Base-by-base conservation (phyloP, 768 basidiomycete species). In the Amanita pallidorosea region DNA sequence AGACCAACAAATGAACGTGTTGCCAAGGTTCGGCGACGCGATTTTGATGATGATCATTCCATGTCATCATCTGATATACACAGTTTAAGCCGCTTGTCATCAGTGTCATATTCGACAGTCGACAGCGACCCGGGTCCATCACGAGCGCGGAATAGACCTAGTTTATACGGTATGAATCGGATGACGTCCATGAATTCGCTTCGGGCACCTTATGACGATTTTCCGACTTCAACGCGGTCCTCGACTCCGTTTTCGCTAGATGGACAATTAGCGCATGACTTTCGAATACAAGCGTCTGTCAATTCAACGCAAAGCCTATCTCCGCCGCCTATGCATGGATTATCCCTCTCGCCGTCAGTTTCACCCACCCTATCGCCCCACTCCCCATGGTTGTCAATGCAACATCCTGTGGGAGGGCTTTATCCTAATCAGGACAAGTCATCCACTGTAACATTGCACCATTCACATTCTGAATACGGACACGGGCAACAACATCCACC, bases 11-110 rank as follows among this genome's bases (percentile, higher is more conserved):
- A 66, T 49, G 84, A 86, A 61, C 76, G 83, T 22, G 64, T 84
- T 61, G 68, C 76, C 49, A 93, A 93, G 71, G 85, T 80, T 54
- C 78, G 90, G 55, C 77, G 86, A 61, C 71, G 87, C 61, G 88
- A 91, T 58, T 85, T 77, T 57, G 91, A 94, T 66, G 91, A 92
- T 61, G 90, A 91, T 59, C 88, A 87, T 61, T 93, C 91, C 27
- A 86, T 90, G 78, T 90, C 88, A 49, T 89, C 86, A 25, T 89
- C 87, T 43, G 91, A 92, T 57, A 72, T 92, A 27, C 85, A 85
- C 56, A 86, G 81, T 61, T 70, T 80, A 48, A 76, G 82, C 37
- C 80, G 80, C 50, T 76, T 85, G 72, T 90, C 88, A 5, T 77
- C 80, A 31, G 79, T 87, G 58, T 92, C 88, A 17, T 86, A 87